Conservation (phyloP, 2,329 filamentous ascomycete species). For the Pseudocercospora musae region DNA sequence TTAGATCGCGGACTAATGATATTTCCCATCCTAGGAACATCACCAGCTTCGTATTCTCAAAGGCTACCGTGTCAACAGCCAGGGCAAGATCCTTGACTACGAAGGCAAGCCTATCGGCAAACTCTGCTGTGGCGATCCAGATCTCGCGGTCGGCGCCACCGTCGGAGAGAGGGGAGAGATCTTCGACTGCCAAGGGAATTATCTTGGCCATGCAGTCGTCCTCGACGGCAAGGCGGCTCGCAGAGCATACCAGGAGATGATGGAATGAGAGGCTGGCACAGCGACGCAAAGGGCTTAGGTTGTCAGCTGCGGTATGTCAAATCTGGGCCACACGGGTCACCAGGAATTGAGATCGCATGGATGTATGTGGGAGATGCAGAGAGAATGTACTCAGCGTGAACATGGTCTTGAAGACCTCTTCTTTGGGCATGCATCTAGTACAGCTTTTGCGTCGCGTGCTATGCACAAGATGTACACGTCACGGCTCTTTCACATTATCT, state of each 20-base stretch:
- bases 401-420: neutral
- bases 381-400: neutral
- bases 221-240: neutral
- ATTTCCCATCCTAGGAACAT: neutral
- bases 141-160: neutral
- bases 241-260: neutral
- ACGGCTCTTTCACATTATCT: neutral
- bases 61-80: neutral
- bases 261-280: neutral
- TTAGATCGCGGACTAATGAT: neutral
- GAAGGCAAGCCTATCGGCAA: neutral
- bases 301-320: neutral
- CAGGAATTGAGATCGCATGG: neutral
- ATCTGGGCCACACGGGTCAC: too few species aligned
- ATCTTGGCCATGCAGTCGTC: neutral
- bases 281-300: neutral
- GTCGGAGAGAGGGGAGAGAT: neutral
- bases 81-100: neutral
- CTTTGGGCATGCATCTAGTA: conserved; percentile 3
- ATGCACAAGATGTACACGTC: conserved; percentile 7
- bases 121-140: neutral
- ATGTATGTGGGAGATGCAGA: neutral
- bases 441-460: conserved; percentile 7
- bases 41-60: neutral
- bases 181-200: neutral